Evolutionary conservation across 1,284 basidiomycete genomes (phyloP).

Genomic region (Abortiporus biennis): DNA sequence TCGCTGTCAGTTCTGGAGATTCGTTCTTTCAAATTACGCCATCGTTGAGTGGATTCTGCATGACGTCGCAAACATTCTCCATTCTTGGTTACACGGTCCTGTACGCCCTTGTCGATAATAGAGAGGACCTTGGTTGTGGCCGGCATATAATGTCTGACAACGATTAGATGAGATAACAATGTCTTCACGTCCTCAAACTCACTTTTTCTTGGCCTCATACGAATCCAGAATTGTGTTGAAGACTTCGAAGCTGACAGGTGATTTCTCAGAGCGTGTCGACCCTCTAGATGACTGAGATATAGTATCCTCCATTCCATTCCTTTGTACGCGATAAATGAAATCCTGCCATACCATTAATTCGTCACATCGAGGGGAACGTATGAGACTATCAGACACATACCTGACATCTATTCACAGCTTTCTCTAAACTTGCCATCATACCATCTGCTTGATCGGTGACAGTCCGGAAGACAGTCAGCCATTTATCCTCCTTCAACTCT

Average conservation of each 20-base stretch:
- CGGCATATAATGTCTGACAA: conserved; percentile 78
- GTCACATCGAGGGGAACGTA: background rate
- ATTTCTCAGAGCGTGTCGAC: conserved; percentile 46
- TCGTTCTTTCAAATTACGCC: conserved; percentile 73
- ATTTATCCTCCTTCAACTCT: conserved; percentile 94
- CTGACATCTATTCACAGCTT: conserved; percentile 81
- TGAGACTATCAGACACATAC: conserved; percentile 31
- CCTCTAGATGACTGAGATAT: conserved; percentile 36
- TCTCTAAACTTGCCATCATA: conserved; percentile 95
- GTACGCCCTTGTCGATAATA: conserved; percentile 89
- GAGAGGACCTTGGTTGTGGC: conserved; percentile 89
- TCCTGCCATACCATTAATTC: conserved; percentile 45
- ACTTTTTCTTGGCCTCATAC: conserved; percentile 85
- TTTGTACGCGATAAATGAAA: conserved; percentile 76
- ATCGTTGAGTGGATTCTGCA: conserved; percentile 79
- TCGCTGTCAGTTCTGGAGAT: conserved; percentile 76
- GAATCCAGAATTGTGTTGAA: conserved; percentile 64
- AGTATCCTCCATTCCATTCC: conserved; percentile 43
- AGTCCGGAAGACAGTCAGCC: conserved; percentile 90
- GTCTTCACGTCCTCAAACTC: conserved; percentile 17
- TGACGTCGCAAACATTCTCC: conserved; percentile 87
- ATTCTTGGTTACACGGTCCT: conserved; percentile 88
- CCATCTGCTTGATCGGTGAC: conserved; percentile 90
- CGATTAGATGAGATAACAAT: conserved; percentile 6
- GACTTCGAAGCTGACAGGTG: conserved; percentile 49